Evolutionary conservation across 495 filamentous ascomycete genomes (phyloP), one percentile per base, ranked within the genome.

Genomic region (Wilcoxina mikolae): DNA sequence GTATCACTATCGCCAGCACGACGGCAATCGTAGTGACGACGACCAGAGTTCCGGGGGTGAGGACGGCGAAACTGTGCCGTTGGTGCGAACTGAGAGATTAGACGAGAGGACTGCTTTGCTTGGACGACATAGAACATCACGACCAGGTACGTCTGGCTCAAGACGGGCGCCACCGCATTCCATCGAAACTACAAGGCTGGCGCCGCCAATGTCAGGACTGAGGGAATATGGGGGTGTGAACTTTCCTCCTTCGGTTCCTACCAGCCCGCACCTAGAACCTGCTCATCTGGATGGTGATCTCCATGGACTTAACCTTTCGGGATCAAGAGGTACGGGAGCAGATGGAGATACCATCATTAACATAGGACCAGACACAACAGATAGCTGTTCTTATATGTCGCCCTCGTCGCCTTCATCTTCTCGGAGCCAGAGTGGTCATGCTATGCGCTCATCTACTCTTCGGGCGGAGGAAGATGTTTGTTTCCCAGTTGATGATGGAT

Each of bases 201-300:
- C 35, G 55, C 61, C 17, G 46, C 61, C 15, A 58, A 64, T 38
- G 45, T 41, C 3, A 55, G 49, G 17, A 43, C 52, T 44, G 54
- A 61, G 12, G 47, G 62, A 35, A 4, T 66, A 66, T 39, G 64
- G 64, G 3, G 54, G 63, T 26, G 77, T 96, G 55, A 98, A 98
- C 62, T 94, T 95, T 61, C 91, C 91, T n/a, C 91, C 91, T 0
- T 96, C 91, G 0, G 78, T 94, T 18, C 91, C 91, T 0, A 79
- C 77, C 3, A 83, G 84, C 18, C 91, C 91, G 0, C 70, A 71
- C 46, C 26, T 78, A 55, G 75, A 76, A 47, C 20, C 69, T 55
- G 42, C 60, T 56, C 18, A 27, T 58, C 33, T 62, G 57, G 29
- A 51, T 64, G 33, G 46, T 29, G 23, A 25, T 2, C 12, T 49